Evolutionary conservation across 2,329 filamentous ascomycete species (phyloP), one percentile per base, ranked within the genome.

Genomic region (Apiospora phragmitis): DNA sequence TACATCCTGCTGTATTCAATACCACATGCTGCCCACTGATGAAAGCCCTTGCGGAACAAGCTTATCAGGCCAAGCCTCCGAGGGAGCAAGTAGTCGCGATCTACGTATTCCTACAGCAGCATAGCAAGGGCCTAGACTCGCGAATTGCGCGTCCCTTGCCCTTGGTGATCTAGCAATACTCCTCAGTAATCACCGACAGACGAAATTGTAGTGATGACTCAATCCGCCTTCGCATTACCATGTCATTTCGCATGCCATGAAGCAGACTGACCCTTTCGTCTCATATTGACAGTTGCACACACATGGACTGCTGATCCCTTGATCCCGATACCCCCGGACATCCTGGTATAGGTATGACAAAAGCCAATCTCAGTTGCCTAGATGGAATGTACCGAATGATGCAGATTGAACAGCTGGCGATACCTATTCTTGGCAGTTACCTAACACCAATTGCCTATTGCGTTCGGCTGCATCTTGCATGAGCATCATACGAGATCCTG

Each of bases 401-500:
- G 55, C 18, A 32, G 55, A 38, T n/a, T 35, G 18, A 11, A 29
- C 55, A 35, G 18, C 51, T 9, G 21, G 29, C 9, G 8, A 38
- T 12, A 62, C 51, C 29, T 35, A 16, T n/a, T 35, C 7, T n/a
- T 35, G 7, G 29, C 51, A 59, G 4, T 8, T 35, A 21, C 29
- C 11, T 59, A 59, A 35, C 8, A 35, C 8, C 21, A 21, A 11
- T 62, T 62, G 21, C 55, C 55, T 62, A 62, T 62, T 62, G 55
- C 35, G 55, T 35, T n/a, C 18, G 55, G 55, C 9, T 62, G 55
- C 55, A 62, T 62, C 55, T 62, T 62, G 55, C 55, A 62, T 62
- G 32, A 62, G 55, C 55, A 62, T 38, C 55, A 62, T 62, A 62
- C 55, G 55, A 62, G 55, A 62, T 62, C 55, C 55, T 62, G 55